Evolutionary conservation across 805 yeast genomes (phyloP).

Genomic region (Yamadazyma sp.): DNA sequence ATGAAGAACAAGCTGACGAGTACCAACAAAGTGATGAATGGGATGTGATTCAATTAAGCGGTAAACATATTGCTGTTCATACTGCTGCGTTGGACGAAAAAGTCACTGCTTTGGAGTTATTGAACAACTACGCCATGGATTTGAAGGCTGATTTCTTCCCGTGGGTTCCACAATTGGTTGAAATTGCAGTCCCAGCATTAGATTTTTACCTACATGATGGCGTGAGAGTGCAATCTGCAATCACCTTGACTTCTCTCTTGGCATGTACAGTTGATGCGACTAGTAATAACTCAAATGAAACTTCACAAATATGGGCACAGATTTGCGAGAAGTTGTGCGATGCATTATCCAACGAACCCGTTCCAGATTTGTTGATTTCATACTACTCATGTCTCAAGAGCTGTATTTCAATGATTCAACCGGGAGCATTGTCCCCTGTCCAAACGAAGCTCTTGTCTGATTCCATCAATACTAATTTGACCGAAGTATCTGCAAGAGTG

Average conservation of each 20-base stretch:
- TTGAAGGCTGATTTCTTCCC: conserved; percentile 80
- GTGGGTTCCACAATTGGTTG: conserved; percentile 78
- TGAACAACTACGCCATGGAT: conserved; percentile 81
- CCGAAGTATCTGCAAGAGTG: conserved; percentile 69
- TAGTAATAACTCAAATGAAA: conserved; percentile 57
- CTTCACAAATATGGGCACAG: conserved; percentile 68
- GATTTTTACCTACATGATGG: conserved; percentile 93
- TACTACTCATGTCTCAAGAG: conserved; percentile 72
- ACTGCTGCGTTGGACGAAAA: conserved; percentile 94
- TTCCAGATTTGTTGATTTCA: conserved; percentile 75
- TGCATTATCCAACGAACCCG: conserved; percentile 74
- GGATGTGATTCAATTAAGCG: conserved; percentile 89
- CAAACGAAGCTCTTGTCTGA: conserved; percentile 58
- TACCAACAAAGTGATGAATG: conserved; percentile 85
- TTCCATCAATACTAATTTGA: conserved; percentile 59
- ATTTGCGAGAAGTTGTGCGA: conserved; percentile 66
- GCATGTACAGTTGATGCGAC: conserved; percentile 58
- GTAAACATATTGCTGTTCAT: conserved; percentile 92
- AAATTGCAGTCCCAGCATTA: conserved; percentile 82
- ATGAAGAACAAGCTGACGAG: conserved; percentile 83
- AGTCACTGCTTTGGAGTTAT: conserved; percentile 84
- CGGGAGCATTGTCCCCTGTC: conserved; percentile 52
- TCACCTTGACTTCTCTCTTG: conserved; percentile 75
- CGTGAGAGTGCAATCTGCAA: conserved; percentile 88
- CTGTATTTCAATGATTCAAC: conserved; percentile 67